These are phyloP conservation scores for Pichia sp. DNA, from an alignment of 1,139 yeast species.

Conservation along the genomic window DNA sequence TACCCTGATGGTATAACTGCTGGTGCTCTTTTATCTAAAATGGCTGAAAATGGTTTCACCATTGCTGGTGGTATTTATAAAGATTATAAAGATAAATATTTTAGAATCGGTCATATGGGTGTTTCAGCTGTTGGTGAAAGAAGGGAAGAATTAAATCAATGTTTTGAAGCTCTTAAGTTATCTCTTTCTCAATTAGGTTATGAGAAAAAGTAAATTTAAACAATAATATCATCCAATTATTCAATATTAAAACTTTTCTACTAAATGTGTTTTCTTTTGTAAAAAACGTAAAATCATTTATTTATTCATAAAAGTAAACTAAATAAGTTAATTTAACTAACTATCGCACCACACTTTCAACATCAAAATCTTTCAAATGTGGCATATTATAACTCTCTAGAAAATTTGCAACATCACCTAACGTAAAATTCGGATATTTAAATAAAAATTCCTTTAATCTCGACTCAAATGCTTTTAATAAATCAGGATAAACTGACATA, in stretches of 20 bases:
- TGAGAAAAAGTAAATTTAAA: constrained; percentile 10
- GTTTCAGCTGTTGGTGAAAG: constrained; percentile 44
- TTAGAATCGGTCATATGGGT: constrained; percentile 97
- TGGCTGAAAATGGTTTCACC: constrained; percentile 64
- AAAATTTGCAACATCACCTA: constrained; percentile 9
- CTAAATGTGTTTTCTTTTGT: not conserved
- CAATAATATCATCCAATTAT: not conserved
- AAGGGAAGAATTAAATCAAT: constrained; percentile 35
- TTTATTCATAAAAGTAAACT: not conserved
- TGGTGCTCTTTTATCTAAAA: constrained; percentile 46
- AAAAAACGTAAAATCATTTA: no score
- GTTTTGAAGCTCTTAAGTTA: constrained; percentile 34
- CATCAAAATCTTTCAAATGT: not conserved
- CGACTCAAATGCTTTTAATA: constrained; percentile 5
- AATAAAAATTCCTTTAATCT: constrained; percentile 8
- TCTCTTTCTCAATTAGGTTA: constrained; percentile 38
- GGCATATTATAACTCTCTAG: constrained; percentile 9
- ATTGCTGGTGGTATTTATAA: constrained; percentile 90
- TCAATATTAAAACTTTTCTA: not conserved
- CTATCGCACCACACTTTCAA: not conserved
- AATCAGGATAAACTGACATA: constrained; percentile 8
- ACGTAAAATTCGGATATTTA: constrained; percentile 13
- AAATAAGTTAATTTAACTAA: not conserved
- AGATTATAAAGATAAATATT: constrained; percentile 72
- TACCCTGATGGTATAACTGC: constrained; percentile 74